Percentiles rank a stretch among this genome's conserved stretches.
Evolutionary conservation across 1,139 yeast genomes (phyloP).

Genomic region (Casaregolazyma suthepensis): DNA sequence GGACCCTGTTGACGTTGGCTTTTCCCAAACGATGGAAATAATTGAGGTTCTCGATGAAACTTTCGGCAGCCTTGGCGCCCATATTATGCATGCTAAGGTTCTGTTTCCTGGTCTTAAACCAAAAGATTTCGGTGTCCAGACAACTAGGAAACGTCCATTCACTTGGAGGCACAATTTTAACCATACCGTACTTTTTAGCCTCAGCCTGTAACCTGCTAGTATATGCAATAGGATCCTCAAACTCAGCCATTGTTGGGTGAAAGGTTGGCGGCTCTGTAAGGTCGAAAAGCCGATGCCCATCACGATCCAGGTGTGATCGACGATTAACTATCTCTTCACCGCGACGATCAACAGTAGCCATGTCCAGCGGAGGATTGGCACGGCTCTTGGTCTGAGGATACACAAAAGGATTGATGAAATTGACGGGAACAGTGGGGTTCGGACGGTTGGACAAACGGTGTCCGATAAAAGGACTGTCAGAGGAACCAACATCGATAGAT

Average conservation of each 20-base stretch:
- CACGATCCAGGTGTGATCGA: slow-evolving; percentile 4
- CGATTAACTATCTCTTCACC: slow-evolving; percentile 9
- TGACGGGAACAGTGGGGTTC: background rate
- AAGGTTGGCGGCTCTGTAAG: slow-evolving; percentile 42
- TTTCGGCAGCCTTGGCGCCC: slow-evolving; percentile 23
- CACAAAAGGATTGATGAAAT: slow-evolving; percentile 32
- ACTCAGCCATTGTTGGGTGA: slow-evolving; percentile 40
- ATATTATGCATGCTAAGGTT: slow-evolving; percentile 37
- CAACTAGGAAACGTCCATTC: slow-evolving; percentile 37
- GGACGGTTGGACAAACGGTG: background rate
- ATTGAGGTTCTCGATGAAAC: slow-evolving; percentile 29
- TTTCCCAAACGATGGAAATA: slow-evolving; percentile 30
- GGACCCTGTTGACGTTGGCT: slow-evolving; percentile 27
- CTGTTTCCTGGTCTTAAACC: slow-evolving; percentile 53
- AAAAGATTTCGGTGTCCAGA: slow-evolving; percentile 42
- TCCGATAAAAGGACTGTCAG: background rate
- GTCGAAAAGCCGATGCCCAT: slow-evolving; percentile 21
- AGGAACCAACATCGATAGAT: background rate
- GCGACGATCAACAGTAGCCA: slow-evolving; percentile 27
- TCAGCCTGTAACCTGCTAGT: slow-evolving; percentile 26
- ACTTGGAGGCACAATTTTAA: slow-evolving; percentile 56
- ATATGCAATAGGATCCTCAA: slow-evolving; percentile 40
- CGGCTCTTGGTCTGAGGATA: slow-evolving; percentile 40
- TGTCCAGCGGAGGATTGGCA: slow-evolving; percentile 39
- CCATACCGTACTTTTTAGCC: slow-evolving; percentile 59